These are phyloP conservation scores for Hypomontagnella monticulosa DNA, from an alignment of 495 filamentous ascomycete genomes.

Conservation along the genomic window DNA sequence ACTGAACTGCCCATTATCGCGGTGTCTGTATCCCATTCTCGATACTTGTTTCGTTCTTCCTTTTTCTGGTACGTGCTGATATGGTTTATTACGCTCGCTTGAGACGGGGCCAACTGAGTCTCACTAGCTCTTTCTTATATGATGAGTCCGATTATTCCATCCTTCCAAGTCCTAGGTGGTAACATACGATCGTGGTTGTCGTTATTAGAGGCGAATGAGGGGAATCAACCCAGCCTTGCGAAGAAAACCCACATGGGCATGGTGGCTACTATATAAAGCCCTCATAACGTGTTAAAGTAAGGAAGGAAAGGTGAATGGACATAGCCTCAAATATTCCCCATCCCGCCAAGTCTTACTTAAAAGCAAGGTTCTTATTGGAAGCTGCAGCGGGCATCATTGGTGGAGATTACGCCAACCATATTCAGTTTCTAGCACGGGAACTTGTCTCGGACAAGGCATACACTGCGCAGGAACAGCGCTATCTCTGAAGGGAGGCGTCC, in stretches of 20 bases:
- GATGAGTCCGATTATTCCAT: slow-evolving; percentile 4
- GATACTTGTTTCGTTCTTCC: background rate
- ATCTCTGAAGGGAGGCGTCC: background rate
- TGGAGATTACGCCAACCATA: slow-evolving; percentile 30
- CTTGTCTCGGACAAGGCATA: slow-evolving; percentile 8
- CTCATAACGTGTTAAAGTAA: slow-evolving; percentile 11
- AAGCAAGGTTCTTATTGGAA: slow-evolving; percentile 19
- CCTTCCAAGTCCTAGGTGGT: background rate
- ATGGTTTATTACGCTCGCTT: background rate
- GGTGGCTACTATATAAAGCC: slow-evolving; percentile 32
- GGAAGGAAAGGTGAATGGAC: slow-evolving; percentile 13
- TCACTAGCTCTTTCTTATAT: slow-evolving; percentile 5
- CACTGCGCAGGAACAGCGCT: background rate
- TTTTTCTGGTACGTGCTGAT: background rate
- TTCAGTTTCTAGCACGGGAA: slow-evolving; percentile 15
- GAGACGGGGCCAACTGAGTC: background rate
- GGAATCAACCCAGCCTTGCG: slow-evolving; percentile 15
- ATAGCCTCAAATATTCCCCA: slow-evolving; percentile 37
- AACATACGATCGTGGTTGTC: background rate
- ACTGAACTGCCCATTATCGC: slow-evolving; percentile 55
- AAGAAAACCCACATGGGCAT: slow-evolving; percentile 9
- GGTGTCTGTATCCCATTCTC: slow-evolving; percentile 46
- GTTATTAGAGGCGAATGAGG: slow-evolving; percentile 7
- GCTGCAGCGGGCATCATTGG: slow-evolving; percentile 19
- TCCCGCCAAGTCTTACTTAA: slow-evolving; percentile 21